A percentile compares a stretch with the other conserved stretches of the same genome.
Evolutionary conservation across 1,284 basidiomycete species (phyloP).

Genomic region (Puccinia coronata): DNA sequence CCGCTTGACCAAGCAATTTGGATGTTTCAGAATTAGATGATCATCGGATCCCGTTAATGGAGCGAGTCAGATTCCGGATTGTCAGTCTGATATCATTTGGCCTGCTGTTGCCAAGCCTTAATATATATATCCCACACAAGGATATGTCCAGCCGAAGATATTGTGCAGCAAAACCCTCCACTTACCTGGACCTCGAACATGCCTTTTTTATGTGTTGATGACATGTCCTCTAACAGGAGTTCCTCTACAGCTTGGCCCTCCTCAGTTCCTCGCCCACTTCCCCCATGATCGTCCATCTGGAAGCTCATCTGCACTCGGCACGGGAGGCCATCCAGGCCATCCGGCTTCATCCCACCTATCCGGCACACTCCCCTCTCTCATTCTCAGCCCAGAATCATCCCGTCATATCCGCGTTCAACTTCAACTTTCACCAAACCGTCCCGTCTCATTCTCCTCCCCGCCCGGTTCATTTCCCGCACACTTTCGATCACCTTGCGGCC

Average conservation of each 20-base stretch:
- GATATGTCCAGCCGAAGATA: too few species aligned
- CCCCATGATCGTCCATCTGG: not conserved
- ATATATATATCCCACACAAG: too few species aligned
- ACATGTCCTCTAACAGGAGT: constrained; percentile 11
- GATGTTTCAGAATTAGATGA: constrained; percentile 4
- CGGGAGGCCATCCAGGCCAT: constrained; percentile 1
- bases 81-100: constrained; percentile 9
- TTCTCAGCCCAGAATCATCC: not conserved
- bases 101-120: too few species aligned
- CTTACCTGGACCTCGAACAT: too few species aligned
- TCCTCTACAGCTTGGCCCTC: constrained; percentile 40
- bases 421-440: constrained; percentile 20
- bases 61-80: constrained; percentile 41
- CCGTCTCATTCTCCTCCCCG: constrained; percentile 39
- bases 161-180: not conserved
- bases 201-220: not conserved
- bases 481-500: constrained; percentile 15
- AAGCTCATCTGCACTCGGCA: constrained; percentile 29
- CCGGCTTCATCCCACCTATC: constrained; percentile 8
- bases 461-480: constrained; percentile 31
- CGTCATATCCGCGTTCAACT: constrained; percentile 30
- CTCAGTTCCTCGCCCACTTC: constrained; percentile 17
- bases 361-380: not conserved
- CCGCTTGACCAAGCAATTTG: not conserved
- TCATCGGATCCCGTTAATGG: constrained; percentile 39